Evolutionary conservation across 345 rosid genomes (phyloP).

Genomic region (Populus deltoides): DNA sequence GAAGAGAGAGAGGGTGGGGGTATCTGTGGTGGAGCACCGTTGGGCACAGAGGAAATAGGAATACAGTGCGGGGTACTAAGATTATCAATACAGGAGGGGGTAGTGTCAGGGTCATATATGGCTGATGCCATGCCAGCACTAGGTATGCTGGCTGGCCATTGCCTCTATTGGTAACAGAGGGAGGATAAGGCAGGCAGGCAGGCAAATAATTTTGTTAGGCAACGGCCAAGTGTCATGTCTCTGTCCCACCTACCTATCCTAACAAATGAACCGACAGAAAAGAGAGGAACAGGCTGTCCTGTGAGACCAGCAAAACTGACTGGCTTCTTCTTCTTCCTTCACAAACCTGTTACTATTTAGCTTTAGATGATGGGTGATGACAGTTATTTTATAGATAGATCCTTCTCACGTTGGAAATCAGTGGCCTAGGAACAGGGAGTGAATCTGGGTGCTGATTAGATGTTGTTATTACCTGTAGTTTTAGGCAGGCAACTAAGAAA

Average conservation of each 20-base stretch:
- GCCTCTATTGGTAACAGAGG: slow-evolving; percentile 7
- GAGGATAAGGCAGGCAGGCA: slow-evolving; percentile 13
- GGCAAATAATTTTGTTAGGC: slow-evolving; percentile 17
- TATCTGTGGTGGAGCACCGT: neutral
- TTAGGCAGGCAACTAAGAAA: too few species aligned
- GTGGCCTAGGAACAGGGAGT: too few species aligned
- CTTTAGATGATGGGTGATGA: neutral
- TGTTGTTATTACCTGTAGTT: too few species aligned
- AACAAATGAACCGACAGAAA: neutral
- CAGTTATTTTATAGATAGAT: too few species aligned
- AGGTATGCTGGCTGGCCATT: slow-evolving; percentile 6
- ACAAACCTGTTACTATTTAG: neutral
- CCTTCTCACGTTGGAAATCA: too few species aligned
- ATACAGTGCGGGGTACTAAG: neutral
- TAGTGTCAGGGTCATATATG: neutral
- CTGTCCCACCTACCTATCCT: slow-evolving; percentile 14
- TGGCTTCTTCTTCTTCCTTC: neutral
- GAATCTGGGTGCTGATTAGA: too few species aligned
- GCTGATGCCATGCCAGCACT: slow-evolving; percentile 10
- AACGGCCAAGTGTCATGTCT: slow-evolving; percentile 19
- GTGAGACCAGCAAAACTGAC: neutral
- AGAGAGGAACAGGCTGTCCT: slow-evolving; percentile 15
- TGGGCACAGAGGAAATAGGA: slow-evolving; percentile 1
- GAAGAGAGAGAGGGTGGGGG: neutral
- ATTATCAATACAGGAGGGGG: neutral